A percentile compares a stretch with the other conserved stretches of the same genome.
These are phyloP conservation scores for Aureobasidium lini DNA, from an alignment of 2,329 filamentous ascomycete species.

Conservation along the genomic window DNA sequence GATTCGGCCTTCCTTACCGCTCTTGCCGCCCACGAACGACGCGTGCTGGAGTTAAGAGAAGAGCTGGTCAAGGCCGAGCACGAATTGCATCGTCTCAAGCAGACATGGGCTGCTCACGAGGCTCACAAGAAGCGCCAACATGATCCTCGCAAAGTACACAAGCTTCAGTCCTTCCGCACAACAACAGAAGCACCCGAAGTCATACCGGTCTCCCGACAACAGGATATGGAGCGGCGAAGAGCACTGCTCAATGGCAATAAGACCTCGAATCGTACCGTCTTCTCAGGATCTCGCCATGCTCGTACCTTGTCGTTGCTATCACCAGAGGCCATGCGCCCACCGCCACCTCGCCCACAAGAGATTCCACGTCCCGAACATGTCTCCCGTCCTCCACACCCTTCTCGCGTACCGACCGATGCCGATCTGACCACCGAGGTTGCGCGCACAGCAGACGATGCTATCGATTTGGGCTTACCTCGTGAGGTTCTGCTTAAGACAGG, in stretches of 20 bases:
- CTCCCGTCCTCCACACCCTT: background rate
- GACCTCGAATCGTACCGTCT: slow-evolving; percentile 47
- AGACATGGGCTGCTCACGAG: slow-evolving; percentile 73
- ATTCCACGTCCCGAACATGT: background rate
- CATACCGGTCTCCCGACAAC: slow-evolving; percentile 22
- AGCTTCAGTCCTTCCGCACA: slow-evolving; percentile 47
- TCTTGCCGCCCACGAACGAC: slow-evolving; percentile 84
- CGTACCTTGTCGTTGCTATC: slow-evolving; percentile 75
- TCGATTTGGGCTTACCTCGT: slow-evolving; percentile 29
- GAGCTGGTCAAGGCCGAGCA: slow-evolving; percentile 77
- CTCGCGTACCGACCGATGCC: slow-evolving; percentile 13
- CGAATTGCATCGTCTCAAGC: slow-evolving; percentile 70
- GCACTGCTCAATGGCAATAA: slow-evolving; percentile 51
- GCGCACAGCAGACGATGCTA: slow-evolving; percentile 28
- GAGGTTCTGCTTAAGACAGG: slow-evolving; percentile 48
- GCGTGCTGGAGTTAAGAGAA: slow-evolving; percentile 83
- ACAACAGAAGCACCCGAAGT: slow-evolving; percentile 13
- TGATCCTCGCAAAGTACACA: slow-evolving; percentile 54
- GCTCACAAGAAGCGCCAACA: slow-evolving; percentile 62
- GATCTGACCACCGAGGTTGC: slow-evolving; percentile 21
- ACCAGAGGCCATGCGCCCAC: slow-evolving; percentile 33
- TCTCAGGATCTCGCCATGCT: slow-evolving; percentile 56
- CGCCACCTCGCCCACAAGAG: slow-evolving; percentile 1
- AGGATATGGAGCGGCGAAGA: slow-evolving; percentile 67
- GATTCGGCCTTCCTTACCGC: slow-evolving; percentile 65